Evolutionary conservation across 2,329 filamentous ascomycete species (phyloP).

Genomic region (Stagonosporopsis cucurbitacearum): DNA sequence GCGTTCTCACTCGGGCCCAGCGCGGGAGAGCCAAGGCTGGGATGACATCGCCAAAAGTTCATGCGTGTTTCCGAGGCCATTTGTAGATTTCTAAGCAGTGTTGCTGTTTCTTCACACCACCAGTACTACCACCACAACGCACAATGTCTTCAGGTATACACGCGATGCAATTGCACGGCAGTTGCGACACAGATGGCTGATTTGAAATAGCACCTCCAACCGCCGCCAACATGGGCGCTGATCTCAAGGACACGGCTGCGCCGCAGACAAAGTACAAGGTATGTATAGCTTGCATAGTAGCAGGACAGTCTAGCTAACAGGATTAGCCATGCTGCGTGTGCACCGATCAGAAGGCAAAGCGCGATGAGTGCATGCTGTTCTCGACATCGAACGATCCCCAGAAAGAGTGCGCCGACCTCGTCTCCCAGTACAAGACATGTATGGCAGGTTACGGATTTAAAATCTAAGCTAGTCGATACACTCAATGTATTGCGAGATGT

Average conservation of each 20-base stretch:
- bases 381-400: conserved; percentile 82
- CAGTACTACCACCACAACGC: conserved; percentile 3
- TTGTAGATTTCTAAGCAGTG: conserved; percentile 21
- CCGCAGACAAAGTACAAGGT: conserved; percentile 55
- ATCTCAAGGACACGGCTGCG: conserved; percentile 52
- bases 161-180: background rate
- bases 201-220: conserved; percentile 34
- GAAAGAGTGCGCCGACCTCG: conserved; percentile 79
- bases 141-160: conserved; percentile 16
- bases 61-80: conserved; percentile 15
- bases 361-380: conserved; percentile 99
- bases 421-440: conserved; percentile 86
- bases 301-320: conserved; percentile 3
- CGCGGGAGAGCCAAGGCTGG: conserved; percentile 16
- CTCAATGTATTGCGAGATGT: conserved; percentile 16
- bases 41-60: conserved; percentile 19
- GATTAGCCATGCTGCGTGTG: conserved; percentile 93
- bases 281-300: conserved; percentile 1
- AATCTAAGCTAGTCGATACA: conserved; percentile 36
- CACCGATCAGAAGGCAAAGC: conserved; percentile 88
- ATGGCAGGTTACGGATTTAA: conserved; percentile 95
- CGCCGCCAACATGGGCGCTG: conserved; percentile 54
- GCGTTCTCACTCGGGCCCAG: conserved; percentile 16
- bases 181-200: background rate
- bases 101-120: conserved; percentile 12